Conservation (phyloP, 345 rosid species). For the Salix brachista region DNA sequence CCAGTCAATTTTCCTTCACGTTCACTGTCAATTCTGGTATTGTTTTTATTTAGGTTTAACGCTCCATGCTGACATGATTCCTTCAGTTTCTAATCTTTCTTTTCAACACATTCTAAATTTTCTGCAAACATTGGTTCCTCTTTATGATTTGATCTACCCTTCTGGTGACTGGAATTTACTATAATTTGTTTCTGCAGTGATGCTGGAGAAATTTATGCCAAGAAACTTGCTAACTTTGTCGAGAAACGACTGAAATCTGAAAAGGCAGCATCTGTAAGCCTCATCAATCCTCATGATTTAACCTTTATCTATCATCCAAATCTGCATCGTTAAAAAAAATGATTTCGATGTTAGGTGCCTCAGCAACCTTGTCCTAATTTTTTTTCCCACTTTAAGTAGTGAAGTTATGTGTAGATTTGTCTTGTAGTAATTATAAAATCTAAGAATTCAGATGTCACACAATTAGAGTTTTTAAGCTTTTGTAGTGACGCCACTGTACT, state of each 20-base stretch:
- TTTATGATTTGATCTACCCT: background rate
- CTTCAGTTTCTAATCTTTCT: background rate
- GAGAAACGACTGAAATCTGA: constrained; percentile 92
- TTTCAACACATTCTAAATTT: background rate
- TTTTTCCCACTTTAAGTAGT: background rate
- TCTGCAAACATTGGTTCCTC: background rate
- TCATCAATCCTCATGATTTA: background rate
- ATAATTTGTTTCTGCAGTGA: constrained; percentile 51
- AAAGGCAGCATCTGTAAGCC: constrained; percentile 96
- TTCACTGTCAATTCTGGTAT: background rate
- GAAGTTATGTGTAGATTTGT: background rate
- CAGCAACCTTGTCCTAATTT: background rate
- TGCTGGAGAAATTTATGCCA: constrained; percentile 75
- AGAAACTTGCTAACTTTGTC: constrained; percentile 84
- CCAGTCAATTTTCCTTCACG: background rate
- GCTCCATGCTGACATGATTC: background rate
- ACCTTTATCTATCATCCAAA: background rate
- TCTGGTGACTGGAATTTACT: constrained; percentile 8
- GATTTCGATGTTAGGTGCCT: background rate
- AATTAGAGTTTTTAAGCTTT: background rate
- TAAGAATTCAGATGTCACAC: background rate
- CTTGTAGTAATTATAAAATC: background rate
- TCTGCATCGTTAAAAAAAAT: background rate
- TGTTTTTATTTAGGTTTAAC: background rate
- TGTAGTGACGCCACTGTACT: background rate